Evolutionary conservation across 2,329 filamentous ascomycete species (phyloP), one percentile per base, ranked within the genome.

Genomic region (Trichoderma pleuroti): DNA sequence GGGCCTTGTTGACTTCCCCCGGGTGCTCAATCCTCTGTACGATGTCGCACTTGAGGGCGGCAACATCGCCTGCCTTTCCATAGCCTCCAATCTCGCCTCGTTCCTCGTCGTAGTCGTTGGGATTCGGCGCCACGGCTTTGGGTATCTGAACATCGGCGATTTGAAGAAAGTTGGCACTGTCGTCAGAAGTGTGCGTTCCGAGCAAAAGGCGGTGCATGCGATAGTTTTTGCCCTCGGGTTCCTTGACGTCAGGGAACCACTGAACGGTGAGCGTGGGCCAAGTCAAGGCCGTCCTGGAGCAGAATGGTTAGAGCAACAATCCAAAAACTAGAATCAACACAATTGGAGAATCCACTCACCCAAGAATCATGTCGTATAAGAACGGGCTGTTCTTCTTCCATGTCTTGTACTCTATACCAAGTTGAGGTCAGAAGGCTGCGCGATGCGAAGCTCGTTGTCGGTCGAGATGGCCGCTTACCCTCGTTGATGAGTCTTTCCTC

Each of bases 371-470:
- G 81, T 99, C 96, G 81, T 99, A 99, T 76, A 99, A 91, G 79
- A 98, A 98, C 4, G 96, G 94, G 74, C 93, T 93, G 83, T 99
- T 99, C 86, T 99, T 99, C 87, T 99, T 99, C 96, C 96, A 99
- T 75, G 95, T 98, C 82, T 99, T 99, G 88, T 99, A 99, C 81
- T 99, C 96, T 94, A 76, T 52, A 39, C 21, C 39, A 7, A 54
- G 59, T n/a, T 30, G 21, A 52, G 34, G 54, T 76, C 18, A 72
- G 68, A 52, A 4, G 3, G 28, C 59, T 21, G 39, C 24, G n/a
- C 52, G 16, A 12, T 34, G 46, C 8, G 30, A 24, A 46, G 39
- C 16, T 24, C 62, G 18, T 57, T 24, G 16, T 42, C 64, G n/a
- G 34, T 18, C 39, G 49, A 56, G 52, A 32, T 26, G 21, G 32